phyloP scores from a whole-genome alignment of 345 rosid species.

The Brassica cretica region DNA sequence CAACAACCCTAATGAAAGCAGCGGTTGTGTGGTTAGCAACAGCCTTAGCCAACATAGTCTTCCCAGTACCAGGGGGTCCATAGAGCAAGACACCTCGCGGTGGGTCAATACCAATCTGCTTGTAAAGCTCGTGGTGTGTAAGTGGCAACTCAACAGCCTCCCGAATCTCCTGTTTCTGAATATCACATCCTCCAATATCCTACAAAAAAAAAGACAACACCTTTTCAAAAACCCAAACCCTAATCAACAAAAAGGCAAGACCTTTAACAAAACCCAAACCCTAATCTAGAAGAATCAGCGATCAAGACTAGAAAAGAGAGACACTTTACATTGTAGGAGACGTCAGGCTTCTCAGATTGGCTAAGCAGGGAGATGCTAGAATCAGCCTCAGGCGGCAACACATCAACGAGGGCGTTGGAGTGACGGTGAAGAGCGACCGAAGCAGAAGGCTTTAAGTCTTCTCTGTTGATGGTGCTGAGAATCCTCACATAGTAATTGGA shows the following conservation, averaged over 20 bases:
- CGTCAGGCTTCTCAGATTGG: slow-evolving; percentile 99
- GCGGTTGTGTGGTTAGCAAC: slow-evolving; percentile 98
- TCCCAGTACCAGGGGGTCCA: slow-evolving; percentile 99
- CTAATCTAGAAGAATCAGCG: neutral
- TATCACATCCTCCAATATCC: slow-evolving; percentile 99
- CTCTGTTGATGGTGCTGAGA: slow-evolving; percentile 90
- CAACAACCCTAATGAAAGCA: slow-evolving; percentile 97
- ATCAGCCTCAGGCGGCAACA: slow-evolving; percentile 97
- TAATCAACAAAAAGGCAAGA: neutral
- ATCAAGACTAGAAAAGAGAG: neutral
- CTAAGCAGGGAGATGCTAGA: slow-evolving; percentile 94
- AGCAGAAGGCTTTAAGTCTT: slow-evolving; percentile 91
- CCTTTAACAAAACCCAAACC: too few relatives aligned
- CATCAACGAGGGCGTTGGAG: slow-evolving; percentile 95
- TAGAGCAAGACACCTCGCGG: slow-evolving; percentile 97
- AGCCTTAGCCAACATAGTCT: slow-evolving; percentile 98
- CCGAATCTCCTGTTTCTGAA: slow-evolving; percentile 99
- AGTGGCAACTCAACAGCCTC: slow-evolving; percentile 98
- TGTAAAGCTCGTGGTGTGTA: slow-evolving; percentile 92
- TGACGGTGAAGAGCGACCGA: slow-evolving; percentile 98
- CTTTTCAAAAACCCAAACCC: neutral
- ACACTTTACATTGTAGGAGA: slow-evolving; percentile 69
- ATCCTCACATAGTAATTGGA: slow-evolving; percentile 94
- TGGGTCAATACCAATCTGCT: slow-evolving; percentile 95
- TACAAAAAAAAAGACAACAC: slow-evolving; percentile 11